phyloP scores from a whole-genome alignment of 2,329 filamentous ascomycete species.

The Claviceps paspali region DNA sequence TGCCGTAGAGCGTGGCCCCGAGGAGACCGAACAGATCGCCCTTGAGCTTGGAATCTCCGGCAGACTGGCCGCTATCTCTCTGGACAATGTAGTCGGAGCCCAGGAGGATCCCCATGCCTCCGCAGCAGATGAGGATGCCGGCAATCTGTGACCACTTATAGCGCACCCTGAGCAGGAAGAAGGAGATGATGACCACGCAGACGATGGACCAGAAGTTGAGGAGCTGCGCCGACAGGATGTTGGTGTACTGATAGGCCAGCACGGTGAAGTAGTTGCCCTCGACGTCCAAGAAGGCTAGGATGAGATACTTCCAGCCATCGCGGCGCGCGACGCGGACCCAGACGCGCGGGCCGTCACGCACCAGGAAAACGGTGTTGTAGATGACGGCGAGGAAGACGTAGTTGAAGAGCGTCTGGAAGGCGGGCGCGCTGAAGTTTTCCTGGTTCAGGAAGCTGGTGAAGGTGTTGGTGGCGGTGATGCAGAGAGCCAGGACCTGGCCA shows the following conservation, averaged over 20 bases:
- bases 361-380: slow-evolving; percentile 67
- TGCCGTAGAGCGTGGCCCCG: slow-evolving; percentile 80
- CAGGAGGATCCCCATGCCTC: slow-evolving; percentile 76
- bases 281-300: slow-evolving; percentile 85
- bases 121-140: slow-evolving; percentile 82
- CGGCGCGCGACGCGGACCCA: slow-evolving; percentile 48
- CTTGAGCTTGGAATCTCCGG: slow-evolving; percentile 55
- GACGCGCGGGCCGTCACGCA: slow-evolving; percentile 59
- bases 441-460: slow-evolving; percentile 60
- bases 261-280: slow-evolving; percentile 98
- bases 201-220: slow-evolving; percentile 99
- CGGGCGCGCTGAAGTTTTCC: slow-evolving; percentile 64
- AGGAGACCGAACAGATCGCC: slow-evolving; percentile 85
- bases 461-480: slow-evolving; percentile 87
- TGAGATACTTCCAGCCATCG: slow-evolving; percentile 87
- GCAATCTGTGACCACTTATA: slow-evolving; percentile 76
- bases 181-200: slow-evolving; percentile 74
- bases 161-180: slow-evolving; percentile 68
- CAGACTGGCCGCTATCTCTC: slow-evolving; percentile 51
- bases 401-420: slow-evolving; percentile 93
- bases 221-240: slow-evolving; percentile 80
- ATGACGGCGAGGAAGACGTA: slow-evolving; percentile 72
- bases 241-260: slow-evolving; percentile 83
- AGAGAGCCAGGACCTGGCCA: slow-evolving; percentile 73
- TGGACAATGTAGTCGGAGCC: slow-evolving; percentile 69